These are phyloP conservation scores for Wallacemonas sp. DNA, from an alignment of 208 protist species.

Conservation along the genomic window DNA sequence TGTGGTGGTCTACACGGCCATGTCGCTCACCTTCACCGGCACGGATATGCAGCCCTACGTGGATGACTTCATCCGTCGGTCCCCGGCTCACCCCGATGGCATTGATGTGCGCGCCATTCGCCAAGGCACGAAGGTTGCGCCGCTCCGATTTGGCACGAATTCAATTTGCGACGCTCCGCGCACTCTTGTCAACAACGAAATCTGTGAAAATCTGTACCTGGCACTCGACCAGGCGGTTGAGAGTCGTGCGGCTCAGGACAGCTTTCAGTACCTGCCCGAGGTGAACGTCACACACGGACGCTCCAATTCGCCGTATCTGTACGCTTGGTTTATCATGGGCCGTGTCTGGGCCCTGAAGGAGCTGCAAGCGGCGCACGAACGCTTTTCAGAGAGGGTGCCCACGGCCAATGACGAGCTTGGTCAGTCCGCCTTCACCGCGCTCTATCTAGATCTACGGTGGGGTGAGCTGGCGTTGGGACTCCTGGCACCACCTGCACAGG, in stretches of 20 bases:
- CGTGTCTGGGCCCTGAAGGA: slow-evolving; percentile 10
- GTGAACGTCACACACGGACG: not conserved
- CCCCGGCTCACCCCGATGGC: not conserved
- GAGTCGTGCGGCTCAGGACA: not conserved
- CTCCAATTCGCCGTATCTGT: not conserved
- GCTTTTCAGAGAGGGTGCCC: not conserved
- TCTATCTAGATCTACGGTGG: slow-evolving; percentile 8
- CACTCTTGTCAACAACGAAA: not conserved
- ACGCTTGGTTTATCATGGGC: slow-evolving; percentile 9
- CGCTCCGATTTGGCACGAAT: not conserved
- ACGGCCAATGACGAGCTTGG: too few species aligned
- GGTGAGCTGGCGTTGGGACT: not conserved
- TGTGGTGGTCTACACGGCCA: not conserved
- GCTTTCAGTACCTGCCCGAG: not conserved
- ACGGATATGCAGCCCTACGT: slow-evolving; percentile 1
- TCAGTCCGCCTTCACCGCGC: not conserved
- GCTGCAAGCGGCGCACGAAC: not conserved
- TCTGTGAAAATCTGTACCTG: not conserved
- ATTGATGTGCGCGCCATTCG: slow-evolving; percentile 6
- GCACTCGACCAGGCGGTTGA: not conserved
- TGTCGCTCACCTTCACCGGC: not conserved
- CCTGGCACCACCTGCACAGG: not conserved
- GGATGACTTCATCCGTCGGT: not conserved
- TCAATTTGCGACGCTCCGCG: not conserved
- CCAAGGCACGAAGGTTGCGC: not conserved